Base-by-base conservation (phyloP, 225 moss, liverwort and hornwort species). In the Asterella californica region DNA sequence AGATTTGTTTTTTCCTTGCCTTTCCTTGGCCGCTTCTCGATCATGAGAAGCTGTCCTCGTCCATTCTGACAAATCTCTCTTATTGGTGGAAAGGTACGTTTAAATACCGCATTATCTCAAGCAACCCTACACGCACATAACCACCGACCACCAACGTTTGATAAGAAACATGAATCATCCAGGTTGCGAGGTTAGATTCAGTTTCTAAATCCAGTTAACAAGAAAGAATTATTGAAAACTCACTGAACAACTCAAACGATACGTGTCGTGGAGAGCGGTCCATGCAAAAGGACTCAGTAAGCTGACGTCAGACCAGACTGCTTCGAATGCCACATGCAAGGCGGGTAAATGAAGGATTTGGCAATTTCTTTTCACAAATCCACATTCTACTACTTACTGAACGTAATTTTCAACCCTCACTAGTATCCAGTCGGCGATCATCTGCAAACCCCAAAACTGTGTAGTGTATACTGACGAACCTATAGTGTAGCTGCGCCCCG, bases 111-210 rank as follows among this genome's bases (percentile, higher is more conserved):
- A 53, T 30, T 68, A 62, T 70, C 69, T 81, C 81, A 85, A 79
- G 75, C 67, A 79, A 85, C 27, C 84, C 81, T 85, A 85, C 84
- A 76, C 14, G 29, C 75, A 81, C 84, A 81, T 68, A 73, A 71
- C 70, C 45, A 81, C 66, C 78, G 37, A 76, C 74, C 24, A 71
- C 59, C 80, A 57, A 24, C 70, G 60, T 79, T 76, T 15, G 78
- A 57, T 76, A 38, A 76, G 76, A 76, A 6, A 37, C 38, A 25
- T 60, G 48, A 57, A 19, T 34, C 36, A 17, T 2, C 0, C 9
- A 24, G 42, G 34, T 49, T 49, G 42, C 25, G 42, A 7, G 42
- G 42, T 42, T 42, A 42, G 42, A 42, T 42, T 42, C 7, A 42
- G 42, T 42, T 2, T n/a, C n/a, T n/a, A n/a, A n/a, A n/a, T n/a